phyloP scores from a whole-genome alignment of 2,329 filamentous ascomycete species.

The Dendrostoma leiphaemia region DNA sequence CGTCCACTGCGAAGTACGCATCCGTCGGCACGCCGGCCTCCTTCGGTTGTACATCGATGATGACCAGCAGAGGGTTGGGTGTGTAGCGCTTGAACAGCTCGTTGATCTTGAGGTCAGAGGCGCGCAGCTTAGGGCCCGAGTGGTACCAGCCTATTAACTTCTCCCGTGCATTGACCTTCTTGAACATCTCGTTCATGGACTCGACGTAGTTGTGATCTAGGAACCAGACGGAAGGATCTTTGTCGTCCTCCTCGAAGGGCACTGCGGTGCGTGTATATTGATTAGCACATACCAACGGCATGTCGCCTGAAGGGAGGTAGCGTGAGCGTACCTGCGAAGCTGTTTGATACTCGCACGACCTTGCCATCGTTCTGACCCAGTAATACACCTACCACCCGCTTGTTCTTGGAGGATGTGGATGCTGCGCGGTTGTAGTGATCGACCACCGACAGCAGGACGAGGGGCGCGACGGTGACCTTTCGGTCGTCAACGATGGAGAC shows the following conservation, averaged over 20 bases:
- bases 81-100: slow-evolving; percentile 99
- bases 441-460: slow-evolving; percentile 95
- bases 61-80: slow-evolving; percentile 91
- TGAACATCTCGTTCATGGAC: slow-evolving; percentile 99
- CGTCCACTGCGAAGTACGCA: slow-evolving; percentile 98
- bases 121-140: slow-evolving; percentile 92
- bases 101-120: slow-evolving; percentile 98
- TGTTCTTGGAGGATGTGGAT: slow-evolving; percentile 78
- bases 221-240: slow-evolving; percentile 98
- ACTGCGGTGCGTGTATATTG: slow-evolving; percentile 17
- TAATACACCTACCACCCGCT: slow-evolving; percentile 89
- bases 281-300: slow-evolving; percentile 12
- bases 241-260: slow-evolving; percentile 98
- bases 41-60: slow-evolving; percentile 97
- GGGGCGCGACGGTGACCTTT: slow-evolving; percentile 93
- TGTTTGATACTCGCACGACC: slow-evolving; percentile 96
- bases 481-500: slow-evolving; percentile 83
- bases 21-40: slow-evolving; percentile 97
- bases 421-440: slow-evolving; percentile 96
- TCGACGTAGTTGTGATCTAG: slow-evolving; percentile 99
- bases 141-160: slow-evolving; percentile 99
- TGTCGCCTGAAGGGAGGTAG: not conserved
- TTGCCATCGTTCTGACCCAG: slow-evolving; percentile 95
- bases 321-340: slow-evolving; percentile 75
- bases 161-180: slow-evolving; percentile 98